Evolutionary conservation across 208 protist genomes (phyloP).

Genomic region (Crithidia acanthocephali): DNA sequence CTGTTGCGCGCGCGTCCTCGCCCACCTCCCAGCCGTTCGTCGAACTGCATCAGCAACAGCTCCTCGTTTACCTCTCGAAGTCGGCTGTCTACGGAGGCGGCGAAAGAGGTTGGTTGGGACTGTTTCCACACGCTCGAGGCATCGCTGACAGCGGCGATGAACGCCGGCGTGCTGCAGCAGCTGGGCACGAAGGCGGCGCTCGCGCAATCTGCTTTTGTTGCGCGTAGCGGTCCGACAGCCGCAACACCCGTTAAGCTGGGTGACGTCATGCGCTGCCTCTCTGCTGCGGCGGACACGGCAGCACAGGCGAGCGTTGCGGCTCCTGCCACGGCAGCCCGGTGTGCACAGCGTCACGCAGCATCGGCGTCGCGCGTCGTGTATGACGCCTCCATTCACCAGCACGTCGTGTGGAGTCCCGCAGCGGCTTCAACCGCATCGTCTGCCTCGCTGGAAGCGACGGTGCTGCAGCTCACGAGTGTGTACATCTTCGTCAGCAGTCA

Average conservation of each 20-base stretch:
- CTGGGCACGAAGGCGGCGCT: too few species aligned
- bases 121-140: background rate
- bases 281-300: too few species aligned
- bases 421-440: background rate
- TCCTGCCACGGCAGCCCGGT: background rate
- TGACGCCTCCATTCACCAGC: constrained; percentile 4
- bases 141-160: too few species aligned
- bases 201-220: too few species aligned
- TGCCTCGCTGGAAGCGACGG: background rate
- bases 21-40: background rate
- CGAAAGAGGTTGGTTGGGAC: background rate
- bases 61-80: background rate
- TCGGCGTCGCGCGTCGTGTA: background rate
- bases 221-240: too few species aligned
- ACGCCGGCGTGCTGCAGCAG: too few species aligned
- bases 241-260: too few species aligned
- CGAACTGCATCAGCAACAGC: background rate
- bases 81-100: background rate
- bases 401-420: background rate
- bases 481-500: constrained; percentile 20
- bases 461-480: constrained; percentile 32
- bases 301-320: too few species aligned
- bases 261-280: too few species aligned
- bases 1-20: background rate
- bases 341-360: background rate